Evolutionary conservation across 306 rosid species (phyloP).

Genomic region (Nissolia schottii): DNA sequence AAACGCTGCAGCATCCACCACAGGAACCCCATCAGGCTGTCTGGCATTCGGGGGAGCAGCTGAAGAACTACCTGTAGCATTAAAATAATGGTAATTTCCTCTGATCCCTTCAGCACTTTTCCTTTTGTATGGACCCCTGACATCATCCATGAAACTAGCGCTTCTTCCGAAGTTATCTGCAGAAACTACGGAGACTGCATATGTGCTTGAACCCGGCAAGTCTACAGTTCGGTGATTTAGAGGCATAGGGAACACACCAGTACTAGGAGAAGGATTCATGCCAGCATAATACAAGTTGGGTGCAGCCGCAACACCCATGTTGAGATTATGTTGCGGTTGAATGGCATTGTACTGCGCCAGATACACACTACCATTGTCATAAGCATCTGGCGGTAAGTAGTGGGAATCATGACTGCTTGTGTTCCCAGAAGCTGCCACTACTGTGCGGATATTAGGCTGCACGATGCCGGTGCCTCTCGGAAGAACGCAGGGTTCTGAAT

Average conservation of each 20-base stretch:
- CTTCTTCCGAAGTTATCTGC: slow-evolving; percentile 62
- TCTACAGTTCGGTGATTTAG: slow-evolving; percentile 50
- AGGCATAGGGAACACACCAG: slow-evolving; percentile 58
- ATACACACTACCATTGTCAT: slow-evolving; percentile 61
- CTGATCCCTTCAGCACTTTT: slow-evolving; percentile 61
- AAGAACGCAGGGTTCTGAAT: slow-evolving; percentile 54
- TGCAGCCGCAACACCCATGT: slow-evolving; percentile 47
- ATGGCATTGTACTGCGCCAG: slow-evolving; percentile 55
- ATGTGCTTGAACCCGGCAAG: slow-evolving; percentile 55
- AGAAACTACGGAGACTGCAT: slow-evolving; percentile 47
- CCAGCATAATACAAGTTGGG: slow-evolving; percentile 60
- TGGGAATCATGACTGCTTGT: slow-evolving; percentile 47
- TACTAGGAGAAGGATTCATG: slow-evolving; percentile 59
- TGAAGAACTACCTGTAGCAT: slow-evolving; percentile 60
- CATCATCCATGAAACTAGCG: slow-evolving; percentile 56
- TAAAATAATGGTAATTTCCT: slow-evolving; percentile 58
- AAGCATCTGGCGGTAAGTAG: slow-evolving; percentile 55
- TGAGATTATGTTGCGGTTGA: slow-evolving; percentile 65
- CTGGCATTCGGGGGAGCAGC: slow-evolving; percentile 53
- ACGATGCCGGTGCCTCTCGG: slow-evolving; percentile 42
- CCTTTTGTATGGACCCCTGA: slow-evolving; percentile 77
- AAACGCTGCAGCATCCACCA: slow-evolving; percentile 52
- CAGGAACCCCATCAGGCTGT: slow-evolving; percentile 59
- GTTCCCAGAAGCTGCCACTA: slow-evolving; percentile 63
- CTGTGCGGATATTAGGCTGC: slow-evolving; percentile 50